Evolutionary conservation across 2,329 filamentous ascomycete species (phyloP), one percentile per base, ranked within the genome.

Genomic region (Fusarium lyarnte): DNA sequence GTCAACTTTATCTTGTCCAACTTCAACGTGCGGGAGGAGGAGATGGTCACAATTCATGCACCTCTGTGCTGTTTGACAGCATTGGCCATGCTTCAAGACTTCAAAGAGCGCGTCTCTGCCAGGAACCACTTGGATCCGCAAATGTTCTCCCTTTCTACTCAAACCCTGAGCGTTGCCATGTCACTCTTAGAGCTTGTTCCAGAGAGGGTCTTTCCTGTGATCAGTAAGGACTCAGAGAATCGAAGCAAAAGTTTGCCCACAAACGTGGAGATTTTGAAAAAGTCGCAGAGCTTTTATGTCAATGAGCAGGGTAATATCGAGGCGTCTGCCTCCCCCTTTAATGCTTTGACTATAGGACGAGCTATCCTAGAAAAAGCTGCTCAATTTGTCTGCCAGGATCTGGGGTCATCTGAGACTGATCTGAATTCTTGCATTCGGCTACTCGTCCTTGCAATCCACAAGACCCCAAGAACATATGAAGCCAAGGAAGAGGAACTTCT

Each of bases 11-110:
- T 98, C 60, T 84, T 98, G 71, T 84, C 88, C 9, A 92, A 95
- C 74, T 99, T 99, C 86, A 98, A 98, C 80, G 89, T 98, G 54
- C 90, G 92, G 58, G 96, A 99, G 82, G 96, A 98, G 80, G 97
- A 99, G 78, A 98, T 99, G 95, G 82, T 97, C 21, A 89, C 93
- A 4, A 84, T 93, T 27, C 95, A 98, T 82, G 92, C 95, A 35
- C 95, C 95, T 38, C 82, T 97, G 33, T 87, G 92, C 58, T 81
- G 81, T 42, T 61, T 84, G 35, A 80, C 81, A 8, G 87, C 90
- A 5, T 81, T 97, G n/a, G 89, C 91, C 7, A 91, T 89, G 89
- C 82, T 91, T 45, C 84, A 90, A 77, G 85, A 92, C 62, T 81
- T 84, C 6, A 85, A 82, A 65, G 82, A 82, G 19, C 78, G 79